Evolutionary conservation across 108 stramenopile species (phyloP).

Genomic region (Licmophora abbreviata): DNA sequence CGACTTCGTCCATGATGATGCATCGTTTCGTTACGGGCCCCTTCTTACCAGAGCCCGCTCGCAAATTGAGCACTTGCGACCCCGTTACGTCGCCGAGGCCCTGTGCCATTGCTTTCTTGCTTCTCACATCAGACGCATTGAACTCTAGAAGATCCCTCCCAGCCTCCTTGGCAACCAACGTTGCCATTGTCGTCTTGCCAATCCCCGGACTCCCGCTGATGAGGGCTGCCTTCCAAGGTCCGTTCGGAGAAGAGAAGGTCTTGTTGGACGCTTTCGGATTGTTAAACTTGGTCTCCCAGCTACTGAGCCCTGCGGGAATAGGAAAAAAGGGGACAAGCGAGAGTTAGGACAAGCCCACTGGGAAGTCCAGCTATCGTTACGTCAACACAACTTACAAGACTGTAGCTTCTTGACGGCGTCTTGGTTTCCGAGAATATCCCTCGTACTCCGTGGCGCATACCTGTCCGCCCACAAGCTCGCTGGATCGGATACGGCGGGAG

Average conservation of each 20-base stretch:
- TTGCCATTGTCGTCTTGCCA: conserved; percentile 92
- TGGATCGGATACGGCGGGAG: too few relatives aligned
- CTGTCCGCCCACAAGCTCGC: conserved; percentile 89
- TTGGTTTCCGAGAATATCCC: conserved; percentile 75
- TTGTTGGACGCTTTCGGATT: conserved; percentile 36
- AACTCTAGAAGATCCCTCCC: conserved; percentile 91
- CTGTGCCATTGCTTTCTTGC: conserved; percentile 67
- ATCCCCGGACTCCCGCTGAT: conserved; percentile 97
- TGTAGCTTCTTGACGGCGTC: conserved; percentile 54
- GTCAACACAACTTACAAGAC: conserved; percentile 6
- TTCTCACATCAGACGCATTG: conserved; percentile 94
- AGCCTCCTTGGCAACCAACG: conserved; percentile 68
- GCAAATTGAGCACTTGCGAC: conserved; percentile 53
- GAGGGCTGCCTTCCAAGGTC: conserved; percentile 82
- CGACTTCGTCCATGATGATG: conserved; percentile 99
- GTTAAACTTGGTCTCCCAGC: conserved; percentile 80
- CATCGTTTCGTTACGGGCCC: conserved; percentile 34
- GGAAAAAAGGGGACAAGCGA: neutral
- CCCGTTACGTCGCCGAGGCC: conserved; percentile 76
- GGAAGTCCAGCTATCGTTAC: neutral
- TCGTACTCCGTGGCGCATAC: conserved; percentile 61
- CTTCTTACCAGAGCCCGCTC: neutral
- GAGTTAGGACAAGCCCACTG: neutral
- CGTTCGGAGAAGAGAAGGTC: conserved; percentile 33
- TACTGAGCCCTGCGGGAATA: conserved; percentile 32